Conservation (phyloP, 2,329 filamentous ascomycete species). For the Hymenoscyphus infarciens region DNA sequence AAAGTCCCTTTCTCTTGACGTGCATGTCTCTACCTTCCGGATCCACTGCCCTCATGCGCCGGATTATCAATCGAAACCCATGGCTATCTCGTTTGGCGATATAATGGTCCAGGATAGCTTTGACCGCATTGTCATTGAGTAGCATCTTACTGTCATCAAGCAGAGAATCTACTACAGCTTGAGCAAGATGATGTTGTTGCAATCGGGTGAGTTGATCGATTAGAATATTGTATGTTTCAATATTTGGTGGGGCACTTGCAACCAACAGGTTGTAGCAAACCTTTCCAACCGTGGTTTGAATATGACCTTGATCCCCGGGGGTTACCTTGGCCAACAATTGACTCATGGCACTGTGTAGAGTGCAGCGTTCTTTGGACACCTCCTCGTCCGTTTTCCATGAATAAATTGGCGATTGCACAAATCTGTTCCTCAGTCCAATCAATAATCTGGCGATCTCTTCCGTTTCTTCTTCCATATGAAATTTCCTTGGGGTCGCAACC, state of each 20-base stretch:
- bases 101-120: slow-evolving; percentile 34
- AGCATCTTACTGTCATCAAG: slow-evolving; percentile 38
- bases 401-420: slow-evolving; percentile 25
- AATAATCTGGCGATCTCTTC: slow-evolving; percentile 22
- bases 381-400: slow-evolving; percentile 13
- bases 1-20: slow-evolving; percentile 17
- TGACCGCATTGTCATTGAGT: slow-evolving; percentile 27
- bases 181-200: slow-evolving; percentile 47
- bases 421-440: slow-evolving; percentile 16
- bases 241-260: slow-evolving; percentile 57
- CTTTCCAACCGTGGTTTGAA: slow-evolving; percentile 35
- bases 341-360: slow-evolving; percentile 27
- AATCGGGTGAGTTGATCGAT: slow-evolving; percentile 60
- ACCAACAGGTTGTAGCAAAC: slow-evolving; percentile 64
- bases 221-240: slow-evolving; percentile 68
- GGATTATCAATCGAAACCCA: slow-evolving; percentile 28
- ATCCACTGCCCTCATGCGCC: slow-evolving; percentile 27
- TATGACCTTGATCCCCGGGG: slow-evolving; percentile 12
- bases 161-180: slow-evolving; percentile 51
- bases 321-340: slow-evolving; percentile 20
- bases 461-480: slow-evolving; percentile 13
- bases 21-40: slow-evolving; percentile 16
- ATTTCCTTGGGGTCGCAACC: neutral
- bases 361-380: slow-evolving; percentile 20
- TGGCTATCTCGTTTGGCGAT: slow-evolving; percentile 22